Evolutionary conservation across 495 filamentous ascomycete species (phyloP), one percentile per base, ranked within the genome.

Genomic region (Bacidia gigantensis): DNA sequence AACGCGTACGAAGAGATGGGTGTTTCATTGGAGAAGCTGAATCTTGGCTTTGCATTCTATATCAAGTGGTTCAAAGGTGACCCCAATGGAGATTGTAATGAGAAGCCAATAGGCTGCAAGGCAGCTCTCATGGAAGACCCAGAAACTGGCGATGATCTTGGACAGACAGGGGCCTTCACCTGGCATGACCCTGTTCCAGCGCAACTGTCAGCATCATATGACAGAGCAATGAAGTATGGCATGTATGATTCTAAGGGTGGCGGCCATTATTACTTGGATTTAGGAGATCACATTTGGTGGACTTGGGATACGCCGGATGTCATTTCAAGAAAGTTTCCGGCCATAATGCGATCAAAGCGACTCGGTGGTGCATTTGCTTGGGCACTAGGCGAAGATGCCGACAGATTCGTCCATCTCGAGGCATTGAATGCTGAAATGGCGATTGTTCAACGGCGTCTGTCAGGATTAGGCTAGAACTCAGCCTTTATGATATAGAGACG

Each of bases 41-140:
- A 87, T 65, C 72, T 89, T 2, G 84, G 84, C 0, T 79, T 89
- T 54, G 83, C 82, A 5, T 87, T 79, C 62, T 87, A 87, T 59
- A 72, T 75, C 12, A 86, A 86, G 62, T 87, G 78, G 68, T 87
- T 85, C 65, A 75, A 67, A 50, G 82, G 79, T 0, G 69, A 76
- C 53, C 69, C 74, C 18, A 61, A 72, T 1, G 63, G 64, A 3
- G 67, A 64, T 42, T 77, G 72, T 39, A 60, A 65, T 1, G 61
- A 57, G 7, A 35, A 72, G 2, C 74, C 79, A 0, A 62, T 87
- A 24, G 82, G 82, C 11, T 89, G 83, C 59, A 68, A 73, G 11
- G 78, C 80, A 0, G 73, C 72, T 11, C 56, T 71, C 29, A 71
- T 86, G 53, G 84, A 89, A 63, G 76, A 84, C 51, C 76, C 79